Conservation (phyloP, 1,284 basidiomycete genomes). For the Mycena citricolor region DNA sequence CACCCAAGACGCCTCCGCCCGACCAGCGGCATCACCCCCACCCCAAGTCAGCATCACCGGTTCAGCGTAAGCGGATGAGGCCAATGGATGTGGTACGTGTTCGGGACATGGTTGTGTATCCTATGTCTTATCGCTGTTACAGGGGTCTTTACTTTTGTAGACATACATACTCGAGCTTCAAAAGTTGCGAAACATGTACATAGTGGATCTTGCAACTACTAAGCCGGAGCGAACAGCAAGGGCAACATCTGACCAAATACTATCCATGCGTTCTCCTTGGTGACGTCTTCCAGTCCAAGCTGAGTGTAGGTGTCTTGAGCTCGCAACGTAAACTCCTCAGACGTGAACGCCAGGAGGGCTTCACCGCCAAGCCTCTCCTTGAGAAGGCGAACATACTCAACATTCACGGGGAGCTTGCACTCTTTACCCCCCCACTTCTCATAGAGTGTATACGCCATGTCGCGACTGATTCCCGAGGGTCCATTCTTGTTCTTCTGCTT, state of each 20-base stretch:
- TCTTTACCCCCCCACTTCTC: constrained; percentile 26
- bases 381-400: constrained; percentile 25
- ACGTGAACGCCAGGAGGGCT: constrained; percentile 25
- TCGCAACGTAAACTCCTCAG: constrained; percentile 20
- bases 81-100: not conserved
- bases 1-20: too few relatives aligned
- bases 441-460: constrained; percentile 26
- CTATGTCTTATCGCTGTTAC: not conserved
- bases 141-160: too few relatives aligned
- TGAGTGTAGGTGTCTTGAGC: constrained; percentile 19
- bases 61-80: not conserved
- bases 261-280: constrained; percentile 26
- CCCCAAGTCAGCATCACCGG: too few relatives aligned
- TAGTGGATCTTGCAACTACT: not conserved
- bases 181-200: too few relatives aligned
- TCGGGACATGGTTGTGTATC: not conserved
- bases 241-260: constrained; percentile 24
- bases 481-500: constrained; percentile 30
- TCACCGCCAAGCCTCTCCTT: constrained; percentile 27
- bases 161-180: too few relatives aligned
- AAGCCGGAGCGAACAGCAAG: constrained; percentile 15
- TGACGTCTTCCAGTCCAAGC: constrained; percentile 19
- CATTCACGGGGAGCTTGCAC: constrained; percentile 27
- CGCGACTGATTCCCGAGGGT: constrained; percentile 31
- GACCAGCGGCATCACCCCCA: too few relatives aligned